Conservation (phyloP, 202 grass and related monocot species). For the Carex arenaria region DNA sequence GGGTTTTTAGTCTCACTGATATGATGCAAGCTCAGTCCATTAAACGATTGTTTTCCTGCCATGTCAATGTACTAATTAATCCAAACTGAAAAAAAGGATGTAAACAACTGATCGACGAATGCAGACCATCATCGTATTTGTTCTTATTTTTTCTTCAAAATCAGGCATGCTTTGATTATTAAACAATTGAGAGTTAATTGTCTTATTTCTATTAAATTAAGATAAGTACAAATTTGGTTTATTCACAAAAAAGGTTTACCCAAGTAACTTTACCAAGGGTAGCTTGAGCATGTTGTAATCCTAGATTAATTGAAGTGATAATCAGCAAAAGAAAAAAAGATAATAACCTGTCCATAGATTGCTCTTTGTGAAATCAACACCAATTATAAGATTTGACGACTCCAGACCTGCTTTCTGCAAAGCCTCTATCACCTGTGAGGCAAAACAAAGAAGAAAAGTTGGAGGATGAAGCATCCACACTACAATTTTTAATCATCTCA, state of each 20-base stretch:
- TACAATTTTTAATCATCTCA: background rate
- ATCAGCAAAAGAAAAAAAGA: background rate
- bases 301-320: background rate
- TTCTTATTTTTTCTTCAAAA: too few species aligned
- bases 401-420: conserved; percentile 34
- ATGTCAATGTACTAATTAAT: background rate
- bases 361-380: conserved; percentile 64
- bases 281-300: background rate
- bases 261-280: background rate
- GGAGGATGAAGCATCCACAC: background rate
- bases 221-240: background rate
- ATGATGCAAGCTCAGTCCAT: conserved; percentile 46
- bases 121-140: too few species aligned
- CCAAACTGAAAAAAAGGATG: background rate
- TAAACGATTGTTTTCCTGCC: conserved; percentile 43
- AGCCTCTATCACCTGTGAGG: conserved; percentile 24
- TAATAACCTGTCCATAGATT: conserved; percentile 43
- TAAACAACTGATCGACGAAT: background rate
- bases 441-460: background rate
- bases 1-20: conserved; percentile 29
- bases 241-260: background rate
- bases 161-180: background rate
- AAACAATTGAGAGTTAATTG: background rate
- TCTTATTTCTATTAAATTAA: background rate
- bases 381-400: conserved; percentile 60